Conservation (phyloP, 2,329 filamentous ascomycete genomes). For the Grosmannia huntii region DNA sequence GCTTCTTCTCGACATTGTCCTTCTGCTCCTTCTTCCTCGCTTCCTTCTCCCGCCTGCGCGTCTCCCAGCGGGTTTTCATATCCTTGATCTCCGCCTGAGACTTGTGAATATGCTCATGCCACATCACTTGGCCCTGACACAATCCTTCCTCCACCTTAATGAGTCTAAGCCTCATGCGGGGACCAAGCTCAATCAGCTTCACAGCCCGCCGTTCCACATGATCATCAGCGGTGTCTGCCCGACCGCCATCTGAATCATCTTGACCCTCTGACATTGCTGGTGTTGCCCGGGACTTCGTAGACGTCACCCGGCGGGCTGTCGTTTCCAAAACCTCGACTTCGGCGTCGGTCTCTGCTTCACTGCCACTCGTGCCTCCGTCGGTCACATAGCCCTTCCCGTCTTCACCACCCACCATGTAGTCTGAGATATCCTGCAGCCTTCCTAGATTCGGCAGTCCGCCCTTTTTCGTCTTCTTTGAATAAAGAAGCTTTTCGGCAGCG, state of each 20-base stretch:
- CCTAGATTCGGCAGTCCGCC: conserved; percentile 76
- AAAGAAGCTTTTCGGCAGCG: conserved; percentile 67
- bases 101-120: conserved; percentile 93
- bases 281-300: conserved; percentile 34
- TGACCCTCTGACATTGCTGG: conserved; percentile 19
- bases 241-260: conserved; percentile 31
- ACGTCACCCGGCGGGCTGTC: conserved; percentile 48
- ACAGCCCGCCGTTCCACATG: conserved; percentile 75
- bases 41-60: conserved; percentile 68
- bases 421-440: conserved; percentile 82
- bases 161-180: conserved; percentile 75
- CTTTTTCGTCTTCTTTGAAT: conserved; percentile 47
- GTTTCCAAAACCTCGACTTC: conserved; percentile 76
- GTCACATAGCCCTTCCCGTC: conserved; percentile 73
- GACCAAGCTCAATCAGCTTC: conserved; percentile 84
- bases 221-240: conserved; percentile 26
- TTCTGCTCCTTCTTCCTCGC: conserved; percentile 69
- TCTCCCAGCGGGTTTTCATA: conserved; percentile 73
- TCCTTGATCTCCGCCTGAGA: conserved; percentile 62
- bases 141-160: conserved; percentile 95
- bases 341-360: conserved; percentile 84
- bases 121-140: conserved; percentile 84
- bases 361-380: conserved; percentile 64
- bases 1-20: conserved; percentile 79
- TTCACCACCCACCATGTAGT: conserved; percentile 82